phyloP scores from a whole-genome alignment of 179 eudicot genomes.

The Carnegiea gigantea region DNA sequence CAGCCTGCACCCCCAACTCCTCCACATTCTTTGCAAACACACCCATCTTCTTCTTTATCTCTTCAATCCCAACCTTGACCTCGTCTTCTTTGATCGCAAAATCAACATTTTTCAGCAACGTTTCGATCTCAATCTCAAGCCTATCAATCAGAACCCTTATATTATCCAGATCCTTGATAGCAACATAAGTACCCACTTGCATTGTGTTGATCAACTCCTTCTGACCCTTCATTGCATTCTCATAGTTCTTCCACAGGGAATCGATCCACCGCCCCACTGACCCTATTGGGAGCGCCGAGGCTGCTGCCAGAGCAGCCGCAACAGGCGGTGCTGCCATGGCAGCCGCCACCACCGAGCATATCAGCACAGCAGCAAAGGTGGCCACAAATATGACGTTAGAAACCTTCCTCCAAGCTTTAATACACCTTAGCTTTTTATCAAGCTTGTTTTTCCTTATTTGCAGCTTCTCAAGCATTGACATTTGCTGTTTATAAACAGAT shows the following conservation, averaged over 20 bases:
- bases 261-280: conserved; percentile 41
- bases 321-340: conserved; percentile 40
- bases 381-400: conserved; percentile 34
- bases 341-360: conserved; percentile 41
- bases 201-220: conserved; percentile 27
- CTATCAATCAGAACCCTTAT: conserved; percentile 28
- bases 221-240: conserved; percentile 28
- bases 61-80: conserved; percentile 32
- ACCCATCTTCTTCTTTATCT: conserved; percentile 32
- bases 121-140: conserved; percentile 35
- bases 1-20: conserved; percentile 29
- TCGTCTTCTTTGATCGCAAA: conserved; percentile 29
- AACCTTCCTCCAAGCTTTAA: conserved; percentile 34
- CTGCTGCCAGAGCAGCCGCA: conserved; percentile 41
- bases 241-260: conserved; percentile 39
- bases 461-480: conserved; percentile 28
- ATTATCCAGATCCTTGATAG: conserved; percentile 32
- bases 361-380: conserved; percentile 33
- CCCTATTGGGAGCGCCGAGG: conserved; percentile 35
- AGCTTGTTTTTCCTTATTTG: conserved; percentile 30
- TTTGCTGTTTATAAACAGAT: conserved; percentile 27
- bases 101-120: conserved; percentile 30
- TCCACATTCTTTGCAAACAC: conserved; percentile 27
- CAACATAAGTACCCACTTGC: conserved; percentile 32
- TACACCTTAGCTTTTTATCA: conserved; percentile 29